Conservation (phyloP, 1,139 yeast genomes). For the Meyerozyma elateridarum region DNA sequence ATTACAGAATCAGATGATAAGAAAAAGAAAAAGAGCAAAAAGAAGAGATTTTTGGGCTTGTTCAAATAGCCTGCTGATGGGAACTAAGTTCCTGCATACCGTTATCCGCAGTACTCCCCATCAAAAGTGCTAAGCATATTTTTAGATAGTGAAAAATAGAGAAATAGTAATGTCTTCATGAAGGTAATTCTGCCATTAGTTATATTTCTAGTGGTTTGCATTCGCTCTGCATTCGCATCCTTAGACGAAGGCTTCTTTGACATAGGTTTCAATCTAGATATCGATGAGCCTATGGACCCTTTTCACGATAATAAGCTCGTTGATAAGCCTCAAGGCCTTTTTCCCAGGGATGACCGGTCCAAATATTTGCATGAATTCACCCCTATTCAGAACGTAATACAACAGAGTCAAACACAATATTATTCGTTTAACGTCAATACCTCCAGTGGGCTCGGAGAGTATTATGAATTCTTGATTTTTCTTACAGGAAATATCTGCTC, state of each 20-base stretch:
- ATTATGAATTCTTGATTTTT: constrained; percentile 51
- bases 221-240: not conserved
- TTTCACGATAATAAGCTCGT: too few species aligned
- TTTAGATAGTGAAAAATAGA: too few species aligned
- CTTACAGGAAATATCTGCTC: constrained; percentile 57
- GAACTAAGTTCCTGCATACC: too few species aligned
- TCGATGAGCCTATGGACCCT: constrained; percentile 10
- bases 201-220: constrained; percentile 5
- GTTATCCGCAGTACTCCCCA: too few species aligned
- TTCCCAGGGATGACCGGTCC: constrained; percentile 12
- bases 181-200: not conserved
- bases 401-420: constrained; percentile 36
- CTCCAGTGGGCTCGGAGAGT: constrained; percentile 41
- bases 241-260: constrained; percentile 6
- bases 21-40: constrained; percentile 15
- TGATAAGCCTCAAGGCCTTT: too few species aligned
- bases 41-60: too few species aligned
- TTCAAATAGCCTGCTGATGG: too few species aligned
- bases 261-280: constrained; percentile 11
- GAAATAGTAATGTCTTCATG: not conserved
- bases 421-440: constrained; percentile 45
- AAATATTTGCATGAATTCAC: constrained; percentile 40
- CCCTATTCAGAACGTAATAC: constrained; percentile 37
- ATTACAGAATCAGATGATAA: constrained; percentile 5
- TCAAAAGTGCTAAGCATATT: too few species aligned